phyloP scores from a whole-genome alignment of 805 yeast species.

The Maudiozyma saulgeensis region DNA sequence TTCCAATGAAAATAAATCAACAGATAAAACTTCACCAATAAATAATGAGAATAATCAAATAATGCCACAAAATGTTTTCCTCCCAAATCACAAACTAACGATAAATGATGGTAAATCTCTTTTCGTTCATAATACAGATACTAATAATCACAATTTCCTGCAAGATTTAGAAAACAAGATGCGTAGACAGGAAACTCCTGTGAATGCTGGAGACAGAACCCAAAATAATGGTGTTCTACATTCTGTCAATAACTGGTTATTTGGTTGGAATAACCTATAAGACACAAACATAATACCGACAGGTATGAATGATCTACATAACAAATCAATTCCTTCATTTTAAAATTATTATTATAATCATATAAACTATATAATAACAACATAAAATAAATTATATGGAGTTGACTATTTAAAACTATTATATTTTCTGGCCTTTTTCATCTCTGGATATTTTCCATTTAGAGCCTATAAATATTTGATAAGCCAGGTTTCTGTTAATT shows the following conservation, averaged over 20 bases:
- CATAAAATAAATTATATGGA: too few species aligned
- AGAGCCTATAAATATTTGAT: constrained; percentile 6
- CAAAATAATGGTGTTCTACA: constrained; percentile 18
- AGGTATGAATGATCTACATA: too few species aligned
- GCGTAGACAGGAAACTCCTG: constrained; percentile 19
- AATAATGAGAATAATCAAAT: not conserved
- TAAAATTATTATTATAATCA: too few species aligned
- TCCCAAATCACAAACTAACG: constrained; percentile 25
- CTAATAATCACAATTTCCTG: constrained; percentile 19
- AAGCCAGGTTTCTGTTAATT: not conserved
- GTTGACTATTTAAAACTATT: too few species aligned
- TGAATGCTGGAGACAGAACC: not conserved
- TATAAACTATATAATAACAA: too few species aligned
- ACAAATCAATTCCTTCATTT: too few species aligned
- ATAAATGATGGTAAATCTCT: constrained; percentile 37
- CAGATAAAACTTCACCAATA: too few species aligned
- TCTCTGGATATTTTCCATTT: constrained; percentile 1
- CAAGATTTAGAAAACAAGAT: constrained; percentile 23
- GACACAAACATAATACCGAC: too few species aligned
- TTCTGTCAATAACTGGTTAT: constrained; percentile 38
- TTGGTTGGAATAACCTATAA: constrained; percentile 46
- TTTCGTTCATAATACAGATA: constrained; percentile 24
- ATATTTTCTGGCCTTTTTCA: not conserved
- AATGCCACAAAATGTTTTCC: constrained; percentile 3
- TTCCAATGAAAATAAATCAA: too few species aligned